Evolutionary conservation across 768 basidiomycete genomes (phyloP), one percentile per base, ranked within the genome.

Genomic region (Xerocomellus amylosporus): DNA sequence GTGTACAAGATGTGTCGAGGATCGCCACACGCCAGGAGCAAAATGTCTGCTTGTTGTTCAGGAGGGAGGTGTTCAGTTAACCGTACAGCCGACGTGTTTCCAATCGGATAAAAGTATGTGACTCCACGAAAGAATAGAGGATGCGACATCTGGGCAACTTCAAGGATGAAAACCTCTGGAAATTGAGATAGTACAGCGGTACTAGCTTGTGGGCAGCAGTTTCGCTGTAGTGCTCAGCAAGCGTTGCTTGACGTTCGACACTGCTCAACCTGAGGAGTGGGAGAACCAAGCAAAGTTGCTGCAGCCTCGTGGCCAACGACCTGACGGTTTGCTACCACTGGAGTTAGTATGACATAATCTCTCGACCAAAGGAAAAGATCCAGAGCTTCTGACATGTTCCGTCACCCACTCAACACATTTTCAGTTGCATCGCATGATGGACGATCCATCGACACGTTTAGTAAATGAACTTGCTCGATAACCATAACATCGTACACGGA

Each of bases 1-100:
- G 82, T 83, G 61, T 79, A 81, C 14, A 85, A 52, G 10, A 84
- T 75, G 49, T 75, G 80, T 28, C 82, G 69, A 12, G 79, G 77
- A 59, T 85, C 84, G 15, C 83, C 83, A 58, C 82, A 84, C 22
- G 77, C 83, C 28, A 84, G 69, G 17, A 83, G 73, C 4, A 86
- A 70, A 24, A 83, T 63, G n/a, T 75, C 64, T 7, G 79, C 81
- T n/a, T 66, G 49, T 48, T 74, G 64, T 55, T 81, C 81, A 1
- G 77, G 76, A 53, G 79, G 65, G 6, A 85, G 62, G 38, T 76
- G 71, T 49, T 77, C 69, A 4, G 79, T 78, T 14, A 85, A 67
- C 42, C 71, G 77, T 5, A 79, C 67, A 5, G 85, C 77, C 5
- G 81, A 73, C 0, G 84, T 84, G 60, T 84, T 84, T 33, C 85